Evolutionary conservation across 805 yeast genomes (phyloP).

Genomic region (Candida awuae): DNA sequence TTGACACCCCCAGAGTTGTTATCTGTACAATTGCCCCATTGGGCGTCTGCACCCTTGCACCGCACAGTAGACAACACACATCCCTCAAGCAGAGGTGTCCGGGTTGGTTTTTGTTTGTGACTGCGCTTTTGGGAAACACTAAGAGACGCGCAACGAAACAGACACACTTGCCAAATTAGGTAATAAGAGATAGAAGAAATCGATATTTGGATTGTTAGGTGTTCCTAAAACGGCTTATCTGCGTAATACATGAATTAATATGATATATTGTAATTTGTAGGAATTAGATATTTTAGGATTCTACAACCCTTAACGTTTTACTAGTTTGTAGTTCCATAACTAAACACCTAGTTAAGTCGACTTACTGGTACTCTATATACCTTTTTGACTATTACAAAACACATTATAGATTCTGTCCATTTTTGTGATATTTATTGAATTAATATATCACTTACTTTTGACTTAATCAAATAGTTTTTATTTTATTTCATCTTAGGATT

Average conservation of each 20-base stretch:
- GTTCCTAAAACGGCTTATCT: slow-evolving; percentile 2
- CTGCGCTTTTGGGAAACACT: background rate
- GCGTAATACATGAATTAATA: too few species aligned
- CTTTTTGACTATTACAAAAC: too few species aligned
- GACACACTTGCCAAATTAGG: background rate
- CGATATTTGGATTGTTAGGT: background rate
- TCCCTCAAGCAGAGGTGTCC: background rate
- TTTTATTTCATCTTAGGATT: background rate
- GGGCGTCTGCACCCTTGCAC: background rate
- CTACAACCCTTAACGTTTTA: background rate
- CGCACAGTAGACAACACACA: background rate
- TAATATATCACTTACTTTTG: slow-evolving; percentile 7
- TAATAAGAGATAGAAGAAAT: background rate
- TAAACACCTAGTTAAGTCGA: background rate
- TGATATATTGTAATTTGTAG: too few species aligned
- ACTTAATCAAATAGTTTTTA: background rate
- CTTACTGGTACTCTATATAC: too few species aligned
- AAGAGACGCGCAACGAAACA: background rate
- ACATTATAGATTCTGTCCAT: slow-evolving; percentile 1
- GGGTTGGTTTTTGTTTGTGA: background rate
- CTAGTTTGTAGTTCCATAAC: background rate
- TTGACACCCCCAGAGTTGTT: too few species aligned
- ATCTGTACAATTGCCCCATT: background rate
- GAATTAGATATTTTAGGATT: too few species aligned
- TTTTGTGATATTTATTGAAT: slow-evolving; percentile 11